These are phyloP conservation scores for Starmerella tilneyi DNA, from an alignment of 805 yeast species.

Conservation along the genomic window DNA sequence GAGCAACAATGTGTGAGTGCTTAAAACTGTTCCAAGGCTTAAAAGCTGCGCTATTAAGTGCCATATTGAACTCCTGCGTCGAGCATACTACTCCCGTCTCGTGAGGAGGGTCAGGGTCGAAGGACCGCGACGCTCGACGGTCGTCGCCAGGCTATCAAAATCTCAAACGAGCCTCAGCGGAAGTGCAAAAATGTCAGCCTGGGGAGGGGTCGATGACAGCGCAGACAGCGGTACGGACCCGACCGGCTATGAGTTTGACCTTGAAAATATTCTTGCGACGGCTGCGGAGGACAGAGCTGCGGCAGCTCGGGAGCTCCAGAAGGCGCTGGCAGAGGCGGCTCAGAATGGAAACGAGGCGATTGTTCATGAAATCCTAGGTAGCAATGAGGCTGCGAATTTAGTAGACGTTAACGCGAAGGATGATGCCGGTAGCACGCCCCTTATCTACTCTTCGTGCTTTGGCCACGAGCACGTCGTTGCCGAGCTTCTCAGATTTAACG, in stretches of 20 bases:
- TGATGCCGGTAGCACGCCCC: slow-evolving; percentile 34
- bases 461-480: slow-evolving; percentile 33
- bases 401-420: slow-evolving; percentile 32
- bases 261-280: background rate
- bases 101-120: too few relatives aligned
- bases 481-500: slow-evolving; percentile 32
- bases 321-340: slow-evolving; percentile 29
- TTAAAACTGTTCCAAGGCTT: too few relatives aligned
- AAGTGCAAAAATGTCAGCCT: slow-evolving; percentile 16
- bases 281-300: slow-evolving; percentile 13
- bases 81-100: too few relatives aligned
- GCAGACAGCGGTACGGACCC: slow-evolving; percentile 6
- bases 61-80: too few relatives aligned
- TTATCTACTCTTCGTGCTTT: slow-evolving; percentile 35
- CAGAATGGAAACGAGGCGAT: slow-evolving; percentile 31
- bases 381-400: slow-evolving; percentile 19
- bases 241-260: slow-evolving; percentile 6
- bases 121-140: too few relatives aligned
- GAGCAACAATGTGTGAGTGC: too few relatives aligned
- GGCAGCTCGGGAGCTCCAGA: slow-evolving; percentile 25
- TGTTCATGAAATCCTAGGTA: slow-evolving; percentile 28
- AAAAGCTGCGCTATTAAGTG: too few relatives aligned
- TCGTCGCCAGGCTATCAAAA: too few relatives aligned
- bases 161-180: too few relatives aligned
- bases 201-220: slow-evolving; percentile 20